Evolutionary conservation across 208 protist species (phyloP).

Genomic region (Leishmania gerbilli): DNA sequence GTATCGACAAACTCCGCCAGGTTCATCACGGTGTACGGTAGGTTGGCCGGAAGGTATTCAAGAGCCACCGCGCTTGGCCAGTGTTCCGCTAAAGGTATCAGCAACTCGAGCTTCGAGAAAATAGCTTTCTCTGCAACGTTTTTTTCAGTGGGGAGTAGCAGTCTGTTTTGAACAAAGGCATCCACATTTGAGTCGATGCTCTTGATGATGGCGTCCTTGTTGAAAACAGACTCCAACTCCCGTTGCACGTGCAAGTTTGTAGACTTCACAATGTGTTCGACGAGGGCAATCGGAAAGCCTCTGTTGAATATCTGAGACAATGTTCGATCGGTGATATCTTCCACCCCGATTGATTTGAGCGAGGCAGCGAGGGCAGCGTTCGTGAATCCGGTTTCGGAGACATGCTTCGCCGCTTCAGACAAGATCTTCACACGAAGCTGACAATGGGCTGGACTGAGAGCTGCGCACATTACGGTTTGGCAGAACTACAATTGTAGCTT

Average conservation of each 20-base stretch:
- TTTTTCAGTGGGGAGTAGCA: slow-evolving; percentile 39
- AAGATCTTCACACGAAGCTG: slow-evolving; percentile 41
- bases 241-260: slow-evolving; percentile 43
- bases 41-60: slow-evolving; percentile 64
- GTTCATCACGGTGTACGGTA: slow-evolving; percentile 68
- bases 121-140: slow-evolving; percentile 59
- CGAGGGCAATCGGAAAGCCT: slow-evolving; percentile 61
- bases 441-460: slow-evolving; percentile 24
- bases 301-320: slow-evolving; percentile 56
- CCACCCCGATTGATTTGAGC: slow-evolving; percentile 22
- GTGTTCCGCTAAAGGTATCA: slow-evolving; percentile 43
- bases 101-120: slow-evolving; percentile 42
- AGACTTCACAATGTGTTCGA: slow-evolving; percentile 63
- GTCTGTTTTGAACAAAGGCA: slow-evolving; percentile 46
- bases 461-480: slow-evolving; percentile 19
- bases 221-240: slow-evolving; percentile 53
- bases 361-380: slow-evolving; percentile 32
- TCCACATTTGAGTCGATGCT: slow-evolving; percentile 55
- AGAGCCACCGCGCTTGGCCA: slow-evolving; percentile 70
- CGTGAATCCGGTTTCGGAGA: slow-evolving; percentile 47
- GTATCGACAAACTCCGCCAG: slow-evolving; percentile 76
- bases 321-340: slow-evolving; percentile 17
- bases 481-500: neutral
- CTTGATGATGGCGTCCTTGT: slow-evolving; percentile 49
- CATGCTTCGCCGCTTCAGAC: slow-evolving; percentile 40